Evolutionary conservation across 2,329 filamentous ascomycete genomes (phyloP), one percentile per base, ranked within the genome.

Genomic region (Hymenoscyphus albidus): DNA sequence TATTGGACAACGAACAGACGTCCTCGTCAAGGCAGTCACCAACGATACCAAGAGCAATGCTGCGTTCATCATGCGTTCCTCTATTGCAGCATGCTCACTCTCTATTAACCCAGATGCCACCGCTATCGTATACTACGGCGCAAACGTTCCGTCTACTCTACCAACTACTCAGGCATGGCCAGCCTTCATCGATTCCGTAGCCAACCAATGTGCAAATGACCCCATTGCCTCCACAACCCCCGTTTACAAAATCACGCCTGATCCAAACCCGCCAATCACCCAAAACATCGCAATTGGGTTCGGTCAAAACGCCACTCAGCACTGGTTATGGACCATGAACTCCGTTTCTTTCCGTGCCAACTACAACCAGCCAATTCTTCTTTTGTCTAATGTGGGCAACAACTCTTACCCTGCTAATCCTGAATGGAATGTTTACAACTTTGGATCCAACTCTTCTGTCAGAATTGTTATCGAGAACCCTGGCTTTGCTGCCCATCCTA

Each of bases 91-190:
- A 5, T 85, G 84, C 77, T 81, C 82, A 2, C 68, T 78, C 1
- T 71, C 79, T 1, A 77, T 74, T 22, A 80, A 84, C 55, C 81
- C 80, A 1, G 71, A 81, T 61, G 86, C 83, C 3, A 72, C 84
- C 1, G 88, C 87, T 27, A 84, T 82, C 9, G 80, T 91, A 44
- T 88, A 88, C 76, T 91, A 91, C 73, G 79, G 86, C 40, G 82
- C 83, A 2, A 78, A 39, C 2, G n/a, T 42, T 2, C 18, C 57
- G 1, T 18, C 58, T 16, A n/a, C 56, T 10, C 62, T 48, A 6
- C 66, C 69, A 14, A 69, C 35, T 51, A 69, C 67, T 14, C 67
- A 60, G 1, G 54, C 70, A 2, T 72, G 69, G 67, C 63, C 67
- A 18, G 65, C 55, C 39, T 71, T 59, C 12, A 35, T 48, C 3